phyloP scores from a whole-genome alignment of 78 protist genomes.

The Cavenderia fasciculata region DNA sequence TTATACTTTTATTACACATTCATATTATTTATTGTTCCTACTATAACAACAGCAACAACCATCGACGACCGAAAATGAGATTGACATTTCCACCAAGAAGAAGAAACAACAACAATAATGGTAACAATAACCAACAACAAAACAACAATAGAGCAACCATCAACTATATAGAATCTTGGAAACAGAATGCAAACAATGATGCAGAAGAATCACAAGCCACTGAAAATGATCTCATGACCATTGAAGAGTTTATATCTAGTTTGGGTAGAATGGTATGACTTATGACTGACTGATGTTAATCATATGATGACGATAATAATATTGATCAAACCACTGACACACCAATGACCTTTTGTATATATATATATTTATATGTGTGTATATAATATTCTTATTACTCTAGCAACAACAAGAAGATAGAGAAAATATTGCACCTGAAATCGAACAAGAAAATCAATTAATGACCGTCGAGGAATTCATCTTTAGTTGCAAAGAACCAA shows the following conservation, averaged over 20 bases:
- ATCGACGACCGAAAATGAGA: neutral
- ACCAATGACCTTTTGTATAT: neutral
- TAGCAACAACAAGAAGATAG: constrained; percentile 5
- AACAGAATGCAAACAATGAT: neutral
- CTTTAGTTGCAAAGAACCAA: constrained; percentile 27
- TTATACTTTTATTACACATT: no score
- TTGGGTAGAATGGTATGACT: neutral
- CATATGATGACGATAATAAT: neutral
- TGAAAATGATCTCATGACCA: constrained; percentile 41
- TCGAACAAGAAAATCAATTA: constrained; percentile 37
- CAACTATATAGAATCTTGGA: neutral
- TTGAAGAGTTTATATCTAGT: constrained; percentile 54
- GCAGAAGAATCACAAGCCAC: constrained; percentile 31
- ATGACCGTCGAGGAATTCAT: constrained; percentile 73
- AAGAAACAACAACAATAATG: neutral
- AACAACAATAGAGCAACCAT: neutral
- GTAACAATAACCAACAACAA: constrained; percentile 6
- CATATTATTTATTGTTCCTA: no score
- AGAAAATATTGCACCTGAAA: neutral
- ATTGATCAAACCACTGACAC: neutral
- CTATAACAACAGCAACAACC: no score
- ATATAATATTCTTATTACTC: neutral
- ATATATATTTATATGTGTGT: no score
- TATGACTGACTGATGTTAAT: neutral
- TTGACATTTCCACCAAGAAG: constrained; percentile 9